These are phyloP conservation scores for Aurantiochytrium sp. DNA, from an alignment of 108 stramenopile species.

Conservation along the genomic window DNA sequence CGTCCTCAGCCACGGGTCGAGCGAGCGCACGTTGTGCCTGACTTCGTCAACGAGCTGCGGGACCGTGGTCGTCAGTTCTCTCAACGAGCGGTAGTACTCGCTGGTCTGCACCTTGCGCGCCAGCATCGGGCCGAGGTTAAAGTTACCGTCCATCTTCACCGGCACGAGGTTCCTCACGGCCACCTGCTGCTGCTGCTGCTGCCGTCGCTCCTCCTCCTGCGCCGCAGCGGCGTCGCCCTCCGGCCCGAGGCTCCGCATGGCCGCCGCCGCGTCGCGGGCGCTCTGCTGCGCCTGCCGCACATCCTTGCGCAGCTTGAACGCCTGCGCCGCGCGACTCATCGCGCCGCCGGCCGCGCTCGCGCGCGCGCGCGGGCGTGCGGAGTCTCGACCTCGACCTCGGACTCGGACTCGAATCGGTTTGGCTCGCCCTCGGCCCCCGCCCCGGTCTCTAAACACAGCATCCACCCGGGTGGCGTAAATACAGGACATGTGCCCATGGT, in stretches of 20 bases:
- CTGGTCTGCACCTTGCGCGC: not conserved
- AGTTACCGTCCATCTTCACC: conserved; percentile 15
- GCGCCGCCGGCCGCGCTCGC: not conserved
- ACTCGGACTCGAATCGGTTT: too few species aligned
- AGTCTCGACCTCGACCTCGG: too few species aligned
- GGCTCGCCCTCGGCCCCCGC: too few species aligned
- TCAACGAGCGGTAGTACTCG: conserved; percentile 9
- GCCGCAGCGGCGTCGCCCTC: not conserved
- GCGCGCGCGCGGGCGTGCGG: too few species aligned
- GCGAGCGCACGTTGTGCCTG: not conserved
- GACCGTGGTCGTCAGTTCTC: not conserved
- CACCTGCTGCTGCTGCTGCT: not conserved
- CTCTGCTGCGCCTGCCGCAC: not conserved
- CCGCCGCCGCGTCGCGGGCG: not conserved
- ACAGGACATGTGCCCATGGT: too few species aligned
- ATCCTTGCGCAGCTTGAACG: not conserved
- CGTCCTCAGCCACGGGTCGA: not conserved
- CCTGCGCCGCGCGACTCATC: not conserved
- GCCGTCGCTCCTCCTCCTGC: not conserved
- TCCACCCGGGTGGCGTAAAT: too few species aligned
- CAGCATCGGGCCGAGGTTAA: not conserved
- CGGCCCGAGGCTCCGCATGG: not conserved
- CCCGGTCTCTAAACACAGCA: too few species aligned
- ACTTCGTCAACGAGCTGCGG: conserved; percentile 8
- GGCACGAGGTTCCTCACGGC: not conserved